phyloP scores from a whole-genome alignment of 2,329 filamentous ascomycete species.

The Dissoconium aciculare region DNA sequence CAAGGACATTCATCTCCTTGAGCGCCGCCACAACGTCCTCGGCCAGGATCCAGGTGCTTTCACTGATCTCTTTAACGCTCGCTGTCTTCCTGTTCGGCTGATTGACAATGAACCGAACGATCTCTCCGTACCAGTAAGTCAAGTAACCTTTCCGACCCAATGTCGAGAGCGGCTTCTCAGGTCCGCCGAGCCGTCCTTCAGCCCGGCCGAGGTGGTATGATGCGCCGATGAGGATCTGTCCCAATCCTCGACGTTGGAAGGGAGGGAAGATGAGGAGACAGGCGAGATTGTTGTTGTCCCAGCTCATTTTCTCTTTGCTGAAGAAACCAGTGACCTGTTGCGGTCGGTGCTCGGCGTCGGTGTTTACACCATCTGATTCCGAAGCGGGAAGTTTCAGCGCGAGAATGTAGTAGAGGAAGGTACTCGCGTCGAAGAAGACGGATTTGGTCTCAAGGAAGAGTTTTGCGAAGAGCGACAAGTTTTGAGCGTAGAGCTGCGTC shows the following conservation, averaged over 20 bases:
- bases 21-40: slow-evolving; percentile 72
- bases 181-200: slow-evolving; percentile 73
- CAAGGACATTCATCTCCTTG: slow-evolving; percentile 62
- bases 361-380: too few relatives aligned
- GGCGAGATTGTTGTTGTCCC: slow-evolving; percentile 95
- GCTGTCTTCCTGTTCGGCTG: slow-evolving; percentile 36
- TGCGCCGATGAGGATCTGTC: slow-evolving; percentile 76
- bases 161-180: slow-evolving; percentile 83
- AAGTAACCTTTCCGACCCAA: slow-evolving; percentile 70
- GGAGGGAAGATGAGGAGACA: slow-evolving; percentile 94
- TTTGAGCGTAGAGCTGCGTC: slow-evolving; percentile 71
- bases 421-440: slow-evolving; percentile 90
- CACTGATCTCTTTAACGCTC: slow-evolving; percentile 56
- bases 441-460: slow-evolving; percentile 97
- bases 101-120: slow-evolving; percentile 50
- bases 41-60: slow-evolving; percentile 64
- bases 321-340: slow-evolving; percentile 81
- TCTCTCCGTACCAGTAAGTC: slow-evolving; percentile 73
- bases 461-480: slow-evolving; percentile 89
- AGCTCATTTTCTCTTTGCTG: slow-evolving; percentile 95
- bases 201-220: slow-evolving; percentile 82
- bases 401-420: slow-evolving; percentile 88
- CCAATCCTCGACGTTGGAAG: slow-evolving; percentile 82
- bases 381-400: slow-evolving; percentile 43
- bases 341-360: slow-evolving; percentile 14